Base-by-base conservation (phyloP, 1,284 basidiomycete species). In the Pseudozyma tsukubaensis region DNA sequence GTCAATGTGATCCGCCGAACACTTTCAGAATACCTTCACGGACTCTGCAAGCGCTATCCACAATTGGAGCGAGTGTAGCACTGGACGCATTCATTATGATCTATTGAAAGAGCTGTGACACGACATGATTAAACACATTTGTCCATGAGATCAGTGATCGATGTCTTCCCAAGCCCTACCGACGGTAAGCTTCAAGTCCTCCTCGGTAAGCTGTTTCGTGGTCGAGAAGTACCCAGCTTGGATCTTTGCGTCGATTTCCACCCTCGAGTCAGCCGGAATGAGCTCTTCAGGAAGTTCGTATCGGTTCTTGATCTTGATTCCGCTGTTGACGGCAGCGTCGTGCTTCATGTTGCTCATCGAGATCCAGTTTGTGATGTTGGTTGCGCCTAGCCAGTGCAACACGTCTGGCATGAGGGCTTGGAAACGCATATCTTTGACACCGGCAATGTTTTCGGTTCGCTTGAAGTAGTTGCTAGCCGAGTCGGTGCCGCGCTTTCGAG, bases 271-370 rank as follows among this genome's bases (percentile, higher is more conserved):
- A 4, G 78, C 65, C 1, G 80, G 80, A 34, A 81, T 78, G 4
- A 82, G 55, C 34, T 78, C 67, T 19, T 75, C 74, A 3, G 79
- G 78, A 36, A 85, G 71, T 66, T 85, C 80, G 59, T 82, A 80
- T 21, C 79, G 65, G 49, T 70, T 90, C 79, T 89, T 63, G 76
- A 97, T 94, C 1, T 89, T 89, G 74, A 97, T 97, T 0, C 94
- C 95, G 10, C 90, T 91, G 70, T 90, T 88, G 52, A 96, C 72
- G 39, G 85, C 65, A 9, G 94, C 93, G 76, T 96, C 90, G 86
- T 97, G 94, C 89, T 97, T 97, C 91, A 94, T 92, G 83, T 94
- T 92, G 75, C 91, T 92, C 95, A 97, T 97, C 24, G 91, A 92
- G 56, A 96, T 79, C 74, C 77, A 72, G 40, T 78, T 78, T 44